Conservation (phyloP, 2,329 filamentous ascomycete species). For the Penicillium griseofulvum region DNA sequence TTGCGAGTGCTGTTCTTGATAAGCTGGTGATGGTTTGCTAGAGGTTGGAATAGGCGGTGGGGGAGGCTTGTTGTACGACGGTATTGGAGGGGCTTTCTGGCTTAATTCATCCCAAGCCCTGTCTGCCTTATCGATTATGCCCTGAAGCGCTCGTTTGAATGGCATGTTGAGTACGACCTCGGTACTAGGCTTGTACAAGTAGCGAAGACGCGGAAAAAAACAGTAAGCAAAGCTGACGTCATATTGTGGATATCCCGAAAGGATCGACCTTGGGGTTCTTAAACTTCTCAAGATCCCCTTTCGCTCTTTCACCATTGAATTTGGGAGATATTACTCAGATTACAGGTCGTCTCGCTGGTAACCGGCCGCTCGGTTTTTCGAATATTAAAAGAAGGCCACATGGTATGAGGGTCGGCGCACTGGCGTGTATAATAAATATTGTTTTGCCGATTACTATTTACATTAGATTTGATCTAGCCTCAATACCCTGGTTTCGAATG, state of each 20-base stretch:
- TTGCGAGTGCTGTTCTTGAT: conserved; percentile 19
- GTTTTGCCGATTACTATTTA: no score
- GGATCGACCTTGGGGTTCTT: not conserved
- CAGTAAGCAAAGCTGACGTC: conserved; percentile 19
- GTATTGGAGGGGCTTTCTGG: conserved; percentile 7
- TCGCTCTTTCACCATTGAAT: not conserved
- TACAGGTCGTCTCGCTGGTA: no score
- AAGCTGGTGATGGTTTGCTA: conserved; percentile 18
- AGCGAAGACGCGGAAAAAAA: conserved; percentile 6
- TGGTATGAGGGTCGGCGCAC: no score
- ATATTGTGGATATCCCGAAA: conserved; percentile 12
- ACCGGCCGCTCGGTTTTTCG: no score
- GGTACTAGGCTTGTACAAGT: conserved; percentile 9
- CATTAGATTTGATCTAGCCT: no score
- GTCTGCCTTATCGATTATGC: conserved; percentile 23
- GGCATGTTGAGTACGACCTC: conserved; percentile 21
- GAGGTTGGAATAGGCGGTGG: conserved; percentile 24
- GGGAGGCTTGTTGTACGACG: conserved; percentile 16
- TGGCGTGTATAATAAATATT: no score
- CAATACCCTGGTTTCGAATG: no score
- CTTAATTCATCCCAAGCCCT: conserved; percentile 22
- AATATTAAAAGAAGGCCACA: no score
- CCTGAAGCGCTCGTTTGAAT: conserved; percentile 24
- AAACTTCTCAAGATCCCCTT: not conserved
- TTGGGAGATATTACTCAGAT: not conserved